A percentile compares a stretch with the other conserved stretches of the same genome.
phyloP scores from a whole-genome alignment of 148 eudicot genomes.

The Amaranthus palmeri region DNA sequence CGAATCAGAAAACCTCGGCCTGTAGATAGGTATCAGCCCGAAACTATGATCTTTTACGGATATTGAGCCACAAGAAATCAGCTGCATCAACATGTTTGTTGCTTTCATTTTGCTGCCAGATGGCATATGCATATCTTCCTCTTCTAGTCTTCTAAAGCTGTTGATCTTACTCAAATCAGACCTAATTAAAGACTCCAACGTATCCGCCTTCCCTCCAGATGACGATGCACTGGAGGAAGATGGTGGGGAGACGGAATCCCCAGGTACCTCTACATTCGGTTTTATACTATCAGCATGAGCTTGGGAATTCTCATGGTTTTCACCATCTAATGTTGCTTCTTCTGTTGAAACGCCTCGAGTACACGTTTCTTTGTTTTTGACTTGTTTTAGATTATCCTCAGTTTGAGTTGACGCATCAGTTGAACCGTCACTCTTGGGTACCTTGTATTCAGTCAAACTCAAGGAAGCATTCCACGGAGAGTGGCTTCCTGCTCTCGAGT shows the following conservation, averaged over 20 bases:
- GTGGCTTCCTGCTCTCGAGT: conserved; percentile 55
- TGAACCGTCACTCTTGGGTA: conserved; percentile 53
- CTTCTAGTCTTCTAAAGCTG: conserved; percentile 58
- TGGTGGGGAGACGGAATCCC: conserved; percentile 47
- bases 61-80: conserved; percentile 90
- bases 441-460: conserved; percentile 61
- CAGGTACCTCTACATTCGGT: conserved; percentile 32
- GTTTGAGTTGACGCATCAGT: conserved; percentile 95
- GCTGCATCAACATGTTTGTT: conserved; percentile 71
- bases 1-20: conserved; percentile 61
- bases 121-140: conserved; percentile 41
- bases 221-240: conserved; percentile 66
- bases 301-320: conserved; percentile 28
- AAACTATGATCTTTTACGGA: conserved; percentile 89
- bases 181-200: conserved; percentile 80
- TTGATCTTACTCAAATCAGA: conserved; percentile 73
- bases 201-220: conserved; percentile 66
- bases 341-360: conserved; percentile 86
- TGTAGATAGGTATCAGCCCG: conserved; percentile 68
- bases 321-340: conserved; percentile 46
- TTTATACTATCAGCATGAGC: conserved; percentile 22
- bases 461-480: conserved; percentile 63
- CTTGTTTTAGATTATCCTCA: conserved; percentile 46
- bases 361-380: conserved; percentile 46
- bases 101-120: conserved; percentile 58